Conservation (phyloP, 176 grass and related monocot genomes). For the Aechmea fasciata region DNA sequence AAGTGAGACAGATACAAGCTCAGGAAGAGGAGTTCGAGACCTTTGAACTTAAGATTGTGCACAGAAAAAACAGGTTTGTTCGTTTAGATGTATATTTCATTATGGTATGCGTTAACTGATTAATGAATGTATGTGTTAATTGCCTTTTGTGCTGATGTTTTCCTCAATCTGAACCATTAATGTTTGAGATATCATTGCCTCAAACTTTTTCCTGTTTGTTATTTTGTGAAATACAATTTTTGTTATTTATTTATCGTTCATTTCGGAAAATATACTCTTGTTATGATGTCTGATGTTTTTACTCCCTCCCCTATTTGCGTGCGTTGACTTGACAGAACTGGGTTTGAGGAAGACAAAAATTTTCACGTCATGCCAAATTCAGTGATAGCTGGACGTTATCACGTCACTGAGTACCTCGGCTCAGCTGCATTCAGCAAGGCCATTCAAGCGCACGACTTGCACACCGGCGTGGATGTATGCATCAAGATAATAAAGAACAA, state of each 20-base stretch:
- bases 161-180: no score
- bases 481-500: conserved; percentile 99
- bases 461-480: conserved; percentile 99
- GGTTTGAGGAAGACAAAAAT: conserved; percentile 98
- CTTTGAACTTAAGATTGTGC: conserved; percentile 94
- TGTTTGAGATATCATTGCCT: no score
- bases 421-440: conserved; percentile 99
- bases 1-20: conserved; percentile 90
- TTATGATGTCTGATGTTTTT: conserved; percentile 22
- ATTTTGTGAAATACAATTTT: not conserved
- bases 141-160: no score
- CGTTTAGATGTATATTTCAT: conserved; percentile 9
- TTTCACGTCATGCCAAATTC: conserved; percentile 96
- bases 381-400: conserved; percentile 91
- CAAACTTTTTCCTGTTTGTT: no score
- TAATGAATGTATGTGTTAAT: not conserved
- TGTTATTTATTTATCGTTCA: not conserved
- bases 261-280: not conserved
- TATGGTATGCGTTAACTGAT: not conserved
- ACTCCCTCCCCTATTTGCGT: not conserved
- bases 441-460: conserved; percentile 96
- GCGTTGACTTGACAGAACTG: conserved; percentile 54
- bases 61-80: conserved; percentile 86
- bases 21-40: conserved; percentile 99
- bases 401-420: conserved; percentile 94